Evolutionary conservation across 495 filamentous ascomycete species (phyloP), one percentile per base, ranked within the genome.

Genomic region (Penicillium canescens): DNA sequence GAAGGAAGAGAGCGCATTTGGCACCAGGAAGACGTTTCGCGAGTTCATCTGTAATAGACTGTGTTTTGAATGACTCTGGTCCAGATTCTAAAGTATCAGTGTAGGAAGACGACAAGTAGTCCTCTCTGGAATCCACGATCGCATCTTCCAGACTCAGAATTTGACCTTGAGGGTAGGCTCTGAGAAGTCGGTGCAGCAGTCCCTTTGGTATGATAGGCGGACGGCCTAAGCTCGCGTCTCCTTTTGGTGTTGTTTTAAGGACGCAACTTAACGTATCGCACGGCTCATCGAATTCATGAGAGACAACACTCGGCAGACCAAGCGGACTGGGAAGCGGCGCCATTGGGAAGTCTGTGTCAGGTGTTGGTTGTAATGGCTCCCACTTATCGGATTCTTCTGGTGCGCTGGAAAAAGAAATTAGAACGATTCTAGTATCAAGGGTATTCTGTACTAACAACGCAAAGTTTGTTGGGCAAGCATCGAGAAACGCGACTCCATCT

Each of bases 1-100:
- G 85, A 33, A 84, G 68, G 55, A 85, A 82, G 9, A 82, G 70
- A 5, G 83, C 62, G 40, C 74, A 82, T 38, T 75, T 72, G 4
- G 83, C 82, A n/a, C 69, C 69, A 6, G 82, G 78, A 46, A 86
- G 68, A 9, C 52, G 46, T 7, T 54, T 39, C 0, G 50, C 18
- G 7, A 73, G 54, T 9, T 31, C 5, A 10, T 31, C 9, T 31
- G 28, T 31, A 7, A 31, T 31, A 10, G 6, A 31, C 28, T 31
- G 1, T 54, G 50, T 18, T 24, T 26, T 14, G 50, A 31, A 3
- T 57, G 28, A 3, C 20, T 46, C 4, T 59, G 52, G 9, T n/a
- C 42, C 23, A 3, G 39, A 31, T 20, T 46, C 36, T 3, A 18
- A 12, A 6, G 20, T 4, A 2, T 34, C 39, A 1, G 11, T 33